Conservation (phyloP, 768 basidiomycete genomes). For the Arthromyces matolae region DNA sequence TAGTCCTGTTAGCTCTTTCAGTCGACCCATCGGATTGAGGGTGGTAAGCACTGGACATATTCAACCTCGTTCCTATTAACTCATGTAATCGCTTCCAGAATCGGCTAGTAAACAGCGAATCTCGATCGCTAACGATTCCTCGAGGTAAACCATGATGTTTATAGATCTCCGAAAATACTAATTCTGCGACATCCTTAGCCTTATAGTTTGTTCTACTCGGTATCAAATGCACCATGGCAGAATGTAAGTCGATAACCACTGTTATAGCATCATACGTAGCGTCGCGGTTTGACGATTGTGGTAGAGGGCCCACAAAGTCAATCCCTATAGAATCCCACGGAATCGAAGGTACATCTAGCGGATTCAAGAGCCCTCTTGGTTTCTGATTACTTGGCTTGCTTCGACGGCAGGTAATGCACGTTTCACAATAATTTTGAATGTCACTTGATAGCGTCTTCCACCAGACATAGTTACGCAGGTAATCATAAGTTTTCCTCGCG, state of each 20-base stretch:
- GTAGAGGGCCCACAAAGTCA: conserved; percentile 1
- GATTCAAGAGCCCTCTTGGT: conserved; percentile 20
- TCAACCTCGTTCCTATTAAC: conserved; percentile 2
- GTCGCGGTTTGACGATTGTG: conserved; percentile 14
- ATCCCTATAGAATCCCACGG: conserved; percentile 10
- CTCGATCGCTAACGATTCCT: conserved; percentile 27
- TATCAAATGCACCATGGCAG: conserved; percentile 17
- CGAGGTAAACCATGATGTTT: conserved; percentile 16
- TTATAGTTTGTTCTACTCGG: conserved; percentile 13
- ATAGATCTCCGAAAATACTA: too few species aligned
- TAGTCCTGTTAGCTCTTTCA: too few species aligned
- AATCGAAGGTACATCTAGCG: conserved; percentile 8
- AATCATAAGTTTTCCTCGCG: not conserved
- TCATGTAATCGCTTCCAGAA: conserved; percentile 28
- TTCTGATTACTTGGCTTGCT: conserved; percentile 19
- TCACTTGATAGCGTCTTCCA: not conserved
- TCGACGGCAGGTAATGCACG: not conserved
- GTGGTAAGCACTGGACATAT: conserved; percentile 16
- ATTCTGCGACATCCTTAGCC: conserved; percentile 9
- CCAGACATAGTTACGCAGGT: not conserved
- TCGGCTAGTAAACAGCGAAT: conserved; percentile 26
- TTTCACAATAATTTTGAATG: not conserved
- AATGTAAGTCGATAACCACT: conserved; percentile 17
- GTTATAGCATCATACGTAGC: conserved; percentile 8
- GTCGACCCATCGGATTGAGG: too few species aligned